A percentile compares a stretch with the other conserved stretches of the same genome.
Conservation (phyloP, 2,329 filamentous ascomycete species). For the Pseudogymnoascus sp. region DNA sequence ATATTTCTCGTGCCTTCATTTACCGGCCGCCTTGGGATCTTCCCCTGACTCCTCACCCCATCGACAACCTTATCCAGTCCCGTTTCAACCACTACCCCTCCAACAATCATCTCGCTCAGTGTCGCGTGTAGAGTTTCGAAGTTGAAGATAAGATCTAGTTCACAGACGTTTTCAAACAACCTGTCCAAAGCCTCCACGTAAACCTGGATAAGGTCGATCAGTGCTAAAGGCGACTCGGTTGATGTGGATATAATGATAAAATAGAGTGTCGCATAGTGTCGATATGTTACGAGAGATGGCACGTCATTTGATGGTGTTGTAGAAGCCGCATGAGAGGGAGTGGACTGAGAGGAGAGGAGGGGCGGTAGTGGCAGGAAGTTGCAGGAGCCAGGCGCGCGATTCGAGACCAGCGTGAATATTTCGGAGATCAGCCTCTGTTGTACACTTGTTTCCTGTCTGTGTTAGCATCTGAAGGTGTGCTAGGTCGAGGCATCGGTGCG, state of each 20-base stretch:
- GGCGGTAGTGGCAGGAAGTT: slow-evolving; percentile 85
- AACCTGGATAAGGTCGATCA: slow-evolving; percentile 95
- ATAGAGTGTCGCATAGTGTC: slow-evolving; percentile 95
- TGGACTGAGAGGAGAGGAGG: slow-evolving; percentile 52
- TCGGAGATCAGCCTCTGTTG: slow-evolving; percentile 95
- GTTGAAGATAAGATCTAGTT: slow-evolving; percentile 96
- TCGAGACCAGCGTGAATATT: slow-evolving; percentile 92
- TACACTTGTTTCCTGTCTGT: slow-evolving; percentile 77
- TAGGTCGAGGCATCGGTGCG: slow-evolving; percentile 17
- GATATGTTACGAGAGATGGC: slow-evolving; percentile 92
- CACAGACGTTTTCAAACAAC: slow-evolving; percentile 97
- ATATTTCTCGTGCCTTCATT: slow-evolving; percentile 54
- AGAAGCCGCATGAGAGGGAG: slow-evolving; percentile 56
- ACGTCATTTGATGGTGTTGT: slow-evolving; percentile 69
- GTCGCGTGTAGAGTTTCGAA: slow-evolving; percentile 94
- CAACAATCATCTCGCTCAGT: slow-evolving; percentile 88
- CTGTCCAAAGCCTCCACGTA: slow-evolving; percentile 94
- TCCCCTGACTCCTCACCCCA: slow-evolving; percentile 69
- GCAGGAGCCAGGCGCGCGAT: slow-evolving; percentile 83
- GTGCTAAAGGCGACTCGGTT: slow-evolving; percentile 87
- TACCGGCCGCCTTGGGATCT: slow-evolving; percentile 69
- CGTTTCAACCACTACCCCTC: slow-evolving; percentile 90
- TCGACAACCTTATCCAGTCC: slow-evolving; percentile 80
- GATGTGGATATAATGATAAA: slow-evolving; percentile 97
- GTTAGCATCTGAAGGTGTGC: slow-evolving; percentile 10